Evolutionary conservation across 2,329 filamentous ascomycete species (phyloP), one percentile per base, ranked within the genome.

Genomic region (Hortaea werneckii): DNA sequence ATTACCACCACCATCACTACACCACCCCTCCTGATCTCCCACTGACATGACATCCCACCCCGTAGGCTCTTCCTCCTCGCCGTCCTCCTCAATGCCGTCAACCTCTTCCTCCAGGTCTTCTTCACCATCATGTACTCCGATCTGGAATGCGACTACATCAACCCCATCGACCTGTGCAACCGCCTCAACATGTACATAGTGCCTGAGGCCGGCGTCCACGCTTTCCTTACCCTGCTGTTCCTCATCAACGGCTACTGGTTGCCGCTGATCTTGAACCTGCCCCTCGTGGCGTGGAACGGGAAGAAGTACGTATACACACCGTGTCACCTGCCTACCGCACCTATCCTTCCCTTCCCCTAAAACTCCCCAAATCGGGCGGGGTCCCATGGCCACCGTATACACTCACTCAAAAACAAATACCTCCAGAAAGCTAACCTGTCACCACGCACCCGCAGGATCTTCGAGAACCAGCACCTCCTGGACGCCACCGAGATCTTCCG

Each of bases 111-210:
- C 48, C 94, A 98, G 75, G 92, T 98, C 61, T 98, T 98, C 79
- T 98, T 98, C 76, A 98, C 92, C 48, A 98, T 98, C 66, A 98
- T 98, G 94, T 98, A 96, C 75, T 95, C 87, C 71, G 92, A 98
- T 78, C 73, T 98, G 63, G 92, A 98, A 84, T 98, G 92, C 74
- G 92, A 98, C 74, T 98, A 98, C 73, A 98, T 98, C 75, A 98
- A 98, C 76, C 92, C 92, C 40, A 98, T 98, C 75, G 92, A 98
- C 63, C 89, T 98, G 56, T 98, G 92, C 85, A 98, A 98, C 82
- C 89, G 92, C 62, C 84, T 98, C 59, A 98, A 98, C 79, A 94
- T 90, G 67, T 98, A 98, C 76, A 98, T 98, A 67, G 83, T 98
- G 63, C 92, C 92, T 65, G 94, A 98, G 78, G 92, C 92, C 61